These are phyloP conservation scores for Allomyces macrogynus DNA, from an alignment of 192 early-diverging fungal genomes.

Conservation along the genomic window DNA sequence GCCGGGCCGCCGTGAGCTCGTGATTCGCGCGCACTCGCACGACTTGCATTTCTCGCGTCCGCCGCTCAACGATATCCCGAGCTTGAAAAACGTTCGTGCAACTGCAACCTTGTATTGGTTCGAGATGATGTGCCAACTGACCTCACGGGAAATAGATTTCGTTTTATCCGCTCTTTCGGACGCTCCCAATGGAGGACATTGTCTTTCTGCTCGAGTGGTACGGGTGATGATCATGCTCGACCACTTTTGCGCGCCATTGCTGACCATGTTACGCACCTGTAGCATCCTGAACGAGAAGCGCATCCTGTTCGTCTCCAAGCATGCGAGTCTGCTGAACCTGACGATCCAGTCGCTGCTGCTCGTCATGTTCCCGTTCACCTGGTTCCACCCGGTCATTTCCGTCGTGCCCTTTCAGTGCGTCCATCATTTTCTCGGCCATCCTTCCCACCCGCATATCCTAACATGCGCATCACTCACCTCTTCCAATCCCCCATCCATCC, in stretches of 20 bases:
- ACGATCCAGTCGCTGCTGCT: not conserved
- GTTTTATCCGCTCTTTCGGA: not conserved
- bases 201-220: not conserved
- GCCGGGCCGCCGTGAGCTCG: not conserved
- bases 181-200: not conserved
- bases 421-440: no score
- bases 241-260: no score
- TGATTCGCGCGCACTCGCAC: not conserved
- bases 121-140: no score
- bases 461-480: not conserved
- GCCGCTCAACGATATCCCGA: not conserved
- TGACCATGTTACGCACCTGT: no score
- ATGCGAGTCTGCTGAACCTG: not conserved
- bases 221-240: not conserved
- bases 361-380: not conserved
- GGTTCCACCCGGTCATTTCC: not conserved
- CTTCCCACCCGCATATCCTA: no score
- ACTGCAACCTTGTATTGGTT: no score
- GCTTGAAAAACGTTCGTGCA: not conserved
- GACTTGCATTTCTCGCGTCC: not conserved
- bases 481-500: not conserved
- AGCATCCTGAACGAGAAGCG: not conserved
- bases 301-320: not conserved
- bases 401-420: not conserved
- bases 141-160: not conserved